Conservation (phyloP, 2,329 filamentous ascomycete species). For the Diaporthe vexans region DNA sequence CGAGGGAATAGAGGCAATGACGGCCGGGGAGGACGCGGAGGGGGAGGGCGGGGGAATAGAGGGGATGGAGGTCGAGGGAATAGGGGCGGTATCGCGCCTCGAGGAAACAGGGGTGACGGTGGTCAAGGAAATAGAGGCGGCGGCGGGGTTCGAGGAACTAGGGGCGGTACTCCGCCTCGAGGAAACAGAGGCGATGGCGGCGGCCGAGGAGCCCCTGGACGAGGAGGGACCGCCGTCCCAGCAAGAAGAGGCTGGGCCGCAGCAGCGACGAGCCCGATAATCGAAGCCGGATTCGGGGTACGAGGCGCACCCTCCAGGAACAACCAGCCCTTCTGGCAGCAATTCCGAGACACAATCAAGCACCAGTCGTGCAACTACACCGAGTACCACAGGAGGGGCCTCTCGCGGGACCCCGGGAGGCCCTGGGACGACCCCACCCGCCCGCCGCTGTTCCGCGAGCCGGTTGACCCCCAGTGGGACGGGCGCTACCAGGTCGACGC, state of each 20-base stretch:
- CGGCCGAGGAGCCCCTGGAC: neutral
- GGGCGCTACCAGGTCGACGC: neutral
- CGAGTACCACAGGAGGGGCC: slow-evolving; percentile 9
- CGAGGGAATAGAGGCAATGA: too few relatives aligned
- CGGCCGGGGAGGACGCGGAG: too few relatives aligned
- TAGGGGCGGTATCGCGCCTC: too few relatives aligned
- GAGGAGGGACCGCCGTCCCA: neutral
- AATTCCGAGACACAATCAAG: neutral
- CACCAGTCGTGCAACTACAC: neutral
- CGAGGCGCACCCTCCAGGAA: too few relatives aligned
- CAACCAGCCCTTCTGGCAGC: neutral
- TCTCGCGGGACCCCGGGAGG: neutral
- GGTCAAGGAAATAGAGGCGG: neutral
- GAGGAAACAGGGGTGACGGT: neutral
- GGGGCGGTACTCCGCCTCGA: neutral
- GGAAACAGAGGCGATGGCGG: neutral
- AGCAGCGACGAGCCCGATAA: too few relatives aligned
- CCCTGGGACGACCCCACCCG: neutral
- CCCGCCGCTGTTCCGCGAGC: neutral
- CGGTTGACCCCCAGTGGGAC: neutral
- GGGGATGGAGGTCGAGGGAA: neutral
- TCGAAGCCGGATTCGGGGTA: too few relatives aligned
- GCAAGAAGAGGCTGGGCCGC: neutral
- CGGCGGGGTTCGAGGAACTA: neutral
- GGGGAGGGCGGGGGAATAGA: neutral